phyloP scores from a whole-genome alignment of 73 alveolate genomes.

The Blepharisma stoltei region DNA sequence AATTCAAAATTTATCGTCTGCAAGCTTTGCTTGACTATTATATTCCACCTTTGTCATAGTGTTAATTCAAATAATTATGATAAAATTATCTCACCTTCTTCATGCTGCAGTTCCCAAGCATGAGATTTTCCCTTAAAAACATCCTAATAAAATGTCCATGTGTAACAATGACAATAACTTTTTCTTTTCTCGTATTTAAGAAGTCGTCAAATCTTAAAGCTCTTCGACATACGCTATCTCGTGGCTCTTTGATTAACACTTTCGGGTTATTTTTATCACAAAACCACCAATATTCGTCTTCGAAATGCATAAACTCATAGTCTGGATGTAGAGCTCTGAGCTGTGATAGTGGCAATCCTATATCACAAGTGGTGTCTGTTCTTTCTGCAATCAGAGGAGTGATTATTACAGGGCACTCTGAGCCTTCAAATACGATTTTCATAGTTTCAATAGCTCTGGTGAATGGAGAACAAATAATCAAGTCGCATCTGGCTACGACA shows the following conservation, averaged over 20 bases:
- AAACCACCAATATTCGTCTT: not conserved
- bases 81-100: too few relatives aligned
- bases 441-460: slow-evolving; percentile 20
- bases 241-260: not conserved
- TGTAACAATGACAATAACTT: not conserved
- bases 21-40: too few relatives aligned
- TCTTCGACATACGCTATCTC: not conserved
- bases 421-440: slow-evolving; percentile 5
- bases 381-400: slow-evolving; percentile 23
- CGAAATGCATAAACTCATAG: slow-evolving; percentile 6
- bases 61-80: too few relatives aligned
- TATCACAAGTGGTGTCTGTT: not conserved
- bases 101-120: not conserved
- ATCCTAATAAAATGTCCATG: slow-evolving; percentile 19
- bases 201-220: not conserved
- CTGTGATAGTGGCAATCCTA: not conserved
- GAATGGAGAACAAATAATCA: slow-evolving; percentile 15
- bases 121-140: not conserved
- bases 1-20: not conserved
- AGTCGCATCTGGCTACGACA: not conserved
- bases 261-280: not conserved
- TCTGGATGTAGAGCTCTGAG: not conserved
- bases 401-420: not conserved
- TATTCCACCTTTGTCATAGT: too few relatives aligned
- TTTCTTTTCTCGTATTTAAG: not conserved